phyloP scores from a whole-genome alignment of 2,329 filamentous ascomycete species.

The Periglandula ipomoeae region DNA sequence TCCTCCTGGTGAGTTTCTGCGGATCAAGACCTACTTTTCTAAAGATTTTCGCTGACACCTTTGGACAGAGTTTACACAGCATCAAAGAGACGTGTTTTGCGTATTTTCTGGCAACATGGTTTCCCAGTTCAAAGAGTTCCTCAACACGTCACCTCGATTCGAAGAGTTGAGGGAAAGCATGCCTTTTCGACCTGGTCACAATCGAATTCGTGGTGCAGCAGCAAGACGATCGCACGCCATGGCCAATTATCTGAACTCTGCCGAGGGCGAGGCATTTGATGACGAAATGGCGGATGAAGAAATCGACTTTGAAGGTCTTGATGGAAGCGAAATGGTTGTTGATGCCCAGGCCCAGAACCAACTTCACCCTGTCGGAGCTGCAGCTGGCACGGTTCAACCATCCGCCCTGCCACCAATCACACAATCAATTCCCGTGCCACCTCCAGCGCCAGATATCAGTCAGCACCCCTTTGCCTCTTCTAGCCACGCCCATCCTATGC shows the following conservation, averaged over 20 bases:
- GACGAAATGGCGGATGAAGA: slow-evolving; percentile 36
- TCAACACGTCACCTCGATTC: slow-evolving; percentile 51
- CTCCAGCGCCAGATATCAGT: slow-evolving; percentile 16
- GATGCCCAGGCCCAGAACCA: slow-evolving; percentile 21
- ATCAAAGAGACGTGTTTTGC: slow-evolving; percentile 92
- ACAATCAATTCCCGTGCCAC: slow-evolving; percentile 20
- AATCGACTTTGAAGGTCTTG: slow-evolving; percentile 32
- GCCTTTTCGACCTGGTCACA: slow-evolving; percentile 10
- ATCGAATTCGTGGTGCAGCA: slow-evolving; percentile 9
- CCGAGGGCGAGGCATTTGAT: slow-evolving; percentile 27
- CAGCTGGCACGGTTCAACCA: not conserved
- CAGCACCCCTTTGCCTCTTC: slow-evolving; percentile 16
- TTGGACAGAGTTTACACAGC: slow-evolving; percentile 74
- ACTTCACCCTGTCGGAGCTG: slow-evolving; percentile 1
- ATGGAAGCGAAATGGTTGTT: slow-evolving; percentile 29
- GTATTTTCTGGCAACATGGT: slow-evolving; percentile 92
- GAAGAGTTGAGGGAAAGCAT: slow-evolving; percentile 31
- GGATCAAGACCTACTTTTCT: not conserved
- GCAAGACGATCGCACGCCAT: slow-evolving; percentile 11
- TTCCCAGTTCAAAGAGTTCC: slow-evolving; percentile 62
- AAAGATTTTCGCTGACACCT: not conserved
- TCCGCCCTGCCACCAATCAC: slow-evolving; percentile 7
- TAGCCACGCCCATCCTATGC: slow-evolving; percentile 11
- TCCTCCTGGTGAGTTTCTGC: slow-evolving; percentile 49
- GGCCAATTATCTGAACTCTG: slow-evolving; percentile 12